Conservation (phyloP, 352 stramenopile genomes). For the Phytophthora tubulina region DNA sequence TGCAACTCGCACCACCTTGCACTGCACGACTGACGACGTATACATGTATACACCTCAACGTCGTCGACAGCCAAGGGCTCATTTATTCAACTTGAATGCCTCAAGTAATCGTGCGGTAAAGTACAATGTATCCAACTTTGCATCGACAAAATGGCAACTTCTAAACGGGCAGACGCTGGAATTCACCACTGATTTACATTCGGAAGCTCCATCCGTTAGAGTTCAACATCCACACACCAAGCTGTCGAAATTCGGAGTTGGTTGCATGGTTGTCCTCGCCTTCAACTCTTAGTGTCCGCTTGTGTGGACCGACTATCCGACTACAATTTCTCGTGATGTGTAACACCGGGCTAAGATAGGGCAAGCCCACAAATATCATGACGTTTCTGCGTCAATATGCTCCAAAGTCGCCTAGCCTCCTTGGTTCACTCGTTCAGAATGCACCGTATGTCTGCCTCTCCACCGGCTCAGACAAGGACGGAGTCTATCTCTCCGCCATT, state of each 20-base stretch:
- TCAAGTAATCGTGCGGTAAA: background rate
- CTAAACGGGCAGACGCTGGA: too few species aligned
- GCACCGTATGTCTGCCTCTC: constrained; percentile 37
- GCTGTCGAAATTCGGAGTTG: background rate
- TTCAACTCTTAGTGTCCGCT: constrained; percentile 20
- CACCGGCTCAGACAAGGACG: constrained; percentile 21
- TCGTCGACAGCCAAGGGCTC: constrained; percentile 9
- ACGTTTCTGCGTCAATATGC: constrained; percentile 24
- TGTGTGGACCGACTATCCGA: constrained; percentile 32
- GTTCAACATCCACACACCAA: constrained; percentile 21
- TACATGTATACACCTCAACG: constrained; percentile 21
- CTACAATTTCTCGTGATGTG: constrained; percentile 33
- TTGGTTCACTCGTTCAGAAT: background rate
- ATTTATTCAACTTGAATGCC: constrained; percentile 3
- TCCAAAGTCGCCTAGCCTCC: constrained; percentile 22
- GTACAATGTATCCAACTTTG: too few species aligned
- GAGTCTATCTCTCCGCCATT: constrained; percentile 25
- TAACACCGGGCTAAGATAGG: constrained; percentile 33
- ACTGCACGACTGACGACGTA: constrained; percentile 18
- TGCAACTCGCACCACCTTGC: too few species aligned
- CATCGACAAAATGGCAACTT: too few species aligned
- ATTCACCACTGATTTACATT: too few species aligned
- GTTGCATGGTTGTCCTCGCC: constrained; percentile 4
- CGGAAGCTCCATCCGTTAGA: too few species aligned
- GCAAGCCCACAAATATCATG: constrained; percentile 30